These are phyloP conservation scores for Ogataea trehalophila DNA, from an alignment of 805 yeast genomes.

Conservation along the genomic window DNA sequence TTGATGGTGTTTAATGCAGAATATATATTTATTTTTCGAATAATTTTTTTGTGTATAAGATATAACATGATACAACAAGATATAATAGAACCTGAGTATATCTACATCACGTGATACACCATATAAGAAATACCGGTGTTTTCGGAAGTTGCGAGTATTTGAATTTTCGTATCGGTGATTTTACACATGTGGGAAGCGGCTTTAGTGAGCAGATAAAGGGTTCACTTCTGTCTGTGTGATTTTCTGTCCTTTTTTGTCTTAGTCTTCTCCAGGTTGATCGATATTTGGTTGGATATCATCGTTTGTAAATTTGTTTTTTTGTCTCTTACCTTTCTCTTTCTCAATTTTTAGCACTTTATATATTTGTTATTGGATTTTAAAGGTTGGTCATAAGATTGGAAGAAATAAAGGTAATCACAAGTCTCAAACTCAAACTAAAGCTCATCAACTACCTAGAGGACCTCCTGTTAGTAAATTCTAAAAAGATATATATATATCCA, in stretches of 20 bases:
- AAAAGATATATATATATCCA: too few relatives aligned
- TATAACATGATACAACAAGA: too few relatives aligned
- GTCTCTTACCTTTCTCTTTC: too few relatives aligned
- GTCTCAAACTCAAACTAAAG: too few relatives aligned
- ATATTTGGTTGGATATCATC: too few relatives aligned
- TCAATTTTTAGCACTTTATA: too few relatives aligned
- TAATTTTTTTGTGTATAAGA: not conserved
- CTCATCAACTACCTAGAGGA: too few relatives aligned
- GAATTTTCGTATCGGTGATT: slow-evolving; percentile 1
- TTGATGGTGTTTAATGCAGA: slow-evolving; percentile 5
- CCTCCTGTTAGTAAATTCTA: too few relatives aligned
- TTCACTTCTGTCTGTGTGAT: not conserved
- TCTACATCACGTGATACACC: not conserved
- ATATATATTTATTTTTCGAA: not conserved
- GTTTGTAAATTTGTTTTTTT: too few relatives aligned
- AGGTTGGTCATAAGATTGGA: too few relatives aligned
- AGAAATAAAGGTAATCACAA: too few relatives aligned
- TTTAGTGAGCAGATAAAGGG: not conserved
- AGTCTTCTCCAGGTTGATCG: not conserved
- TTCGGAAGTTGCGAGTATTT: not conserved
- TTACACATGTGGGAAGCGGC: not conserved
- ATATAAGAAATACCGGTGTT: slow-evolving; percentile 1
- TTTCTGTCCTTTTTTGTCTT: not conserved
- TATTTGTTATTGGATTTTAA: too few relatives aligned
- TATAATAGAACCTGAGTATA: not conserved